These are phyloP conservation scores for Spongospora subterranea DNA, from an alignment of 208 protist genomes.

Conservation along the genomic window DNA sequence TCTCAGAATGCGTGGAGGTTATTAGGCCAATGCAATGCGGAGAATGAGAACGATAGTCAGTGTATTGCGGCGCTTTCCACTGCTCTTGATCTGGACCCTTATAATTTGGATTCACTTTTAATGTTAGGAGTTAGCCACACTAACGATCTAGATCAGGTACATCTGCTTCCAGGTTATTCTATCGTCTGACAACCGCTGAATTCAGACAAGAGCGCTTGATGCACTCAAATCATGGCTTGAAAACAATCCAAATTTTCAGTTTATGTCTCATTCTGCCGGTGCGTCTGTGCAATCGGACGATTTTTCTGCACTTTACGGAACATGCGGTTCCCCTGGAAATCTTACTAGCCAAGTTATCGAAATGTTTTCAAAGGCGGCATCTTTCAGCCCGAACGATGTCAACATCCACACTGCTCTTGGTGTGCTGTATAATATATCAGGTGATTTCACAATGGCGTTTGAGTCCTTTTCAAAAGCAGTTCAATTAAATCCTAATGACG, in stretches of 20 bases:
- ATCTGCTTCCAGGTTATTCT: background rate
- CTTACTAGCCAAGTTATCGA: conserved; percentile 42
- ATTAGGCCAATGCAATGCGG: conserved; percentile 55
- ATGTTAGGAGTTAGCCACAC: conserved; percentile 68
- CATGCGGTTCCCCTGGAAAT: background rate
- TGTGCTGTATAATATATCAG: conserved; percentile 66
- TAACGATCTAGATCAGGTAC: conserved; percentile 66
- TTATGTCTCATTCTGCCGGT: background rate
- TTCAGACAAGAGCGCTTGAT: background rate
- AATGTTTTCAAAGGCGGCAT: conserved; percentile 40
- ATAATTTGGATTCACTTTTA: conserved; percentile 67
- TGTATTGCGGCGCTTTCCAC: conserved; percentile 44
- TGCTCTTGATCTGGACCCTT: conserved; percentile 57
- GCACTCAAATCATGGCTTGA: conserved; percentile 44
- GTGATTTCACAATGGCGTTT: conserved; percentile 59
- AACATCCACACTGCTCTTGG: conserved; percentile 67
- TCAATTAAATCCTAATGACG: conserved; percentile 61
- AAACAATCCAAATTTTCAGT: conserved; percentile 47
- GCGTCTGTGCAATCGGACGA: background rate
- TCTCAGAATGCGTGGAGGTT: conserved; percentile 44
- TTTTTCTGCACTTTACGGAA: too few species aligned
- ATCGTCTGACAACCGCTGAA: background rate
- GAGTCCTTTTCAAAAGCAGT: conserved; percentile 15
- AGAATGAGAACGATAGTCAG: conserved; percentile 54
- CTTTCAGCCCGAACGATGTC: conserved; percentile 56